Conservation (phyloP, 164 flowering plant genomes). For the Vitis riparia region DNA sequence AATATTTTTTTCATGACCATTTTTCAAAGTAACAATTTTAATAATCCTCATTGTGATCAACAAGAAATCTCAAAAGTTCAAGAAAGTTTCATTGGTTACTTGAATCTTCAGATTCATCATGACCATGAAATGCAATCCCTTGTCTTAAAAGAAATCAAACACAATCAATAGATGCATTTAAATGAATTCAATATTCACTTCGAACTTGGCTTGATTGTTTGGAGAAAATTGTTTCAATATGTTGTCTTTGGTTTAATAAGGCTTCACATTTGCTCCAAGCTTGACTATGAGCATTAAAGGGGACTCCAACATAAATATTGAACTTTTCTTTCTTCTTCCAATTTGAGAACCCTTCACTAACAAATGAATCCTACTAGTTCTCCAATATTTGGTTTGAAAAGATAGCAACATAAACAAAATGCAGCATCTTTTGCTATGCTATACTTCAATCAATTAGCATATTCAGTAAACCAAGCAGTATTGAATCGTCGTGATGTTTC, state of each 20-base stretch:
- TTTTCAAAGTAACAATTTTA: neutral
- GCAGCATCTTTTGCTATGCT: neutral
- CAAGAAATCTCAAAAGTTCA: conserved; percentile 5
- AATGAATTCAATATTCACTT: neutral
- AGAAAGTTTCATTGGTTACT: conserved; percentile 8
- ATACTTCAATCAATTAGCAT: conserved; percentile 5
- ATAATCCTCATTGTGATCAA: conserved; percentile 4
- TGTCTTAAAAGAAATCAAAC: too few relatives aligned
- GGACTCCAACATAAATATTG: neutral
- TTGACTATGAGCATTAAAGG: too few relatives aligned
- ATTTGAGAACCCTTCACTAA: too few relatives aligned
- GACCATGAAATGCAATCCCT: too few relatives aligned
- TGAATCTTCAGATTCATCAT: neutral
- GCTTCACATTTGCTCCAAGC: too few relatives aligned
- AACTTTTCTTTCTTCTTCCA: neutral
- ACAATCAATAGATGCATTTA: too few relatives aligned
- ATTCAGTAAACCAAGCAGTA: neutral
- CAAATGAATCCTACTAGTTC: neutral
- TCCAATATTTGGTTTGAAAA: neutral
- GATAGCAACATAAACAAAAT: neutral
- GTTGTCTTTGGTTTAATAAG: too few relatives aligned
- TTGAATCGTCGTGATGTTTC: too few relatives aligned
- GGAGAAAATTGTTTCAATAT: neutral
- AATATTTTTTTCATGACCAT: conserved; percentile 8
- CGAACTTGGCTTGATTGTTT: neutral